Base-by-base conservation (phyloP, 257 asterid species). In the Scutellaria barbata region DNA sequence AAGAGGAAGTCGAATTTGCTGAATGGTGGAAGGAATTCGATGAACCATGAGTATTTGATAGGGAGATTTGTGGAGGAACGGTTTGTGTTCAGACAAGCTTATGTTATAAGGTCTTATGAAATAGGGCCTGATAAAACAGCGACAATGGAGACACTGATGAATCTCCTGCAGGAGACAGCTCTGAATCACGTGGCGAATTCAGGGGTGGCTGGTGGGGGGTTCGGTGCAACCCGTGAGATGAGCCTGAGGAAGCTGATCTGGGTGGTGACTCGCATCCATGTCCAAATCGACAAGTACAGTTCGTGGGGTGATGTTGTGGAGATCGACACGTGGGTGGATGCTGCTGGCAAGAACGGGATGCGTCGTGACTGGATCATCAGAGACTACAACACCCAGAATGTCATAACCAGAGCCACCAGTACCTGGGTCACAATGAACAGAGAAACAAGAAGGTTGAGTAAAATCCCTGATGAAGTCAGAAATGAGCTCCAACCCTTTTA, bases 251-350 rank as follows among this genome's bases (percentile, higher is more conserved):
- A 89, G 74, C 90, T 89, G 41, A 92, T 92, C 42, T 92, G 96
- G 96, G 96, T 88, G 5, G 98, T 88, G 22, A 89, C 95, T 9
- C 85, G 94, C 2, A 80, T 92, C 62, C 92, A 89, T 37, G 77
- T 89, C 4, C 89, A 87, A 78, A 77, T 87, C 17, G 92, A 88
- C 9, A 73, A 87, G 62, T 92, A 87, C 55, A 89, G 94, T 84
- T 85, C 92, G 39, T 89, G 98, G 98, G 96, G 98, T 22, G 98
- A 92, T 61, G 82, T 92, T 6, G 93, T 92, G 39, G 95, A 89
- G 86, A 85, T 92, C 37, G 98, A 92, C 67, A 92, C 98, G 1
- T 92, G 98, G 98, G 98, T 92, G 55, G 93, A 82, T 57, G 98
- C 98, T 16, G 89, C 96, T 0, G 96, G 98, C 8, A 92, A 92